These are phyloP conservation scores for Aureobasidium vineae DNA, from an alignment of 2,329 filamentous ascomycete species.

Conservation along the genomic window DNA sequence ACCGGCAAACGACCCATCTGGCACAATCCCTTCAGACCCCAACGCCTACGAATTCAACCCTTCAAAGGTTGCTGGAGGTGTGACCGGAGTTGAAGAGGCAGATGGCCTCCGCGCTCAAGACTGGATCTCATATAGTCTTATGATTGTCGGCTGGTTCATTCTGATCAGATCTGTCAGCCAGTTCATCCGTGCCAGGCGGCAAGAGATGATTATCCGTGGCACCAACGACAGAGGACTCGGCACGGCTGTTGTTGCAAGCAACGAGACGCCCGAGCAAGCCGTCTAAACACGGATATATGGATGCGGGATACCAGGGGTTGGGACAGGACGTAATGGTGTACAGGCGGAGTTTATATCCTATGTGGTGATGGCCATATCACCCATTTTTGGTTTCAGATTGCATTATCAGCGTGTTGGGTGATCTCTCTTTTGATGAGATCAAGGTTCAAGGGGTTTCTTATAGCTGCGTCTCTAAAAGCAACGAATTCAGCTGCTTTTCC, in stretches of 20 bases:
- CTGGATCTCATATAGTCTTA: slow-evolving; percentile 87
- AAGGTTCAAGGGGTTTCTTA: not conserved
- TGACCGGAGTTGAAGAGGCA: slow-evolving; percentile 34
- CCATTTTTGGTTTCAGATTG: slow-evolving; percentile 24
- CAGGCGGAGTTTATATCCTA: slow-evolving; percentile 12
- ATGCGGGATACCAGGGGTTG: not conserved
- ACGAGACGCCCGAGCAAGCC: slow-evolving; percentile 70
- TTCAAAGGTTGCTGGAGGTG: slow-evolving; percentile 57
- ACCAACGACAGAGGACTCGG: slow-evolving; percentile 85
- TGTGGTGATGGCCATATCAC: slow-evolving; percentile 24
- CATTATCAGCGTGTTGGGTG: slow-evolving; percentile 21
- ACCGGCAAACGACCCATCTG: slow-evolving; percentile 44
- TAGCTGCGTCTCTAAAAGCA: not conserved
- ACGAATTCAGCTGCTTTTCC: slow-evolving; percentile 5
- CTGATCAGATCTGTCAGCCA: slow-evolving; percentile 91
- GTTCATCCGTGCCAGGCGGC: slow-evolving; percentile 80
- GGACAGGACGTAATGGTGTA: slow-evolving; percentile 5
- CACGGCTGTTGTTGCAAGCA: slow-evolving; percentile 81
- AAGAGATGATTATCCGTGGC: slow-evolving; percentile 90
- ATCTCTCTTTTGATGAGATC: not conserved
- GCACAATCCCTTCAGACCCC: slow-evolving; percentile 68
- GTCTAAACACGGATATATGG: slow-evolving; percentile 37
- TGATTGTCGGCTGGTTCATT: slow-evolving; percentile 99
- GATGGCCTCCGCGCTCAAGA: slow-evolving; percentile 70
- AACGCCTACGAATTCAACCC: slow-evolving; percentile 89